A percentile compares a stretch with the other conserved stretches of the same genome.
Evolutionary conservation across 2,329 filamentous ascomycete genomes (phyloP).

Genomic region (Fusarium odoratissimum): DNA sequence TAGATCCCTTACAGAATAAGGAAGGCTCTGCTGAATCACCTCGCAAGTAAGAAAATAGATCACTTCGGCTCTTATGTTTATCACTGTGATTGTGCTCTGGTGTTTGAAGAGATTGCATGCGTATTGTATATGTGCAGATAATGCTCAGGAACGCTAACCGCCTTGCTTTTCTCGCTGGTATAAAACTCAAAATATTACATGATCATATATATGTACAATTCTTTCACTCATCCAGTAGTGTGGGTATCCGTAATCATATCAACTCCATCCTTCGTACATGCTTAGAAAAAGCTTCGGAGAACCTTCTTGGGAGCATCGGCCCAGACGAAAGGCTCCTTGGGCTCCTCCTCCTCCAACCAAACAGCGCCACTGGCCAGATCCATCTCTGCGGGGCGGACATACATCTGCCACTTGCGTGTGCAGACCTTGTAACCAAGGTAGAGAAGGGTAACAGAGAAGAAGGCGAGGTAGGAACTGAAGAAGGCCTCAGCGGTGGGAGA

Average conservation of each 20-base stretch:
- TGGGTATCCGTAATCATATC: slow-evolving; percentile 39
- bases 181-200: slow-evolving; percentile 32
- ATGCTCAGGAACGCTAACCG: slow-evolving; percentile 32
- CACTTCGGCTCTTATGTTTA: not conserved
- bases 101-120: slow-evolving; percentile 6
- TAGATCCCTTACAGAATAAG: not conserved
- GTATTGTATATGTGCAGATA: slow-evolving; percentile 33
- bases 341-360: slow-evolving; percentile 81
- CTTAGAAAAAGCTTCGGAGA: slow-evolving; percentile 39
- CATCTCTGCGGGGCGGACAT: slow-evolving; percentile 79
- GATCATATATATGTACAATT: slow-evolving; percentile 28
- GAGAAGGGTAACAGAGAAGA: slow-evolving; percentile 73
- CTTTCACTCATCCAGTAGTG: slow-evolving; percentile 22
- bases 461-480: slow-evolving; percentile 78
- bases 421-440: slow-evolving; percentile 82
- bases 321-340: slow-evolving; percentile 77
- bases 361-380: slow-evolving; percentile 86
- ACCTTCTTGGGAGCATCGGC: slow-evolving; percentile 54
- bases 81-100: not conserved
- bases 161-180: slow-evolving; percentile 31
- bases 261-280: slow-evolving; percentile 10
- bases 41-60: not conserved
- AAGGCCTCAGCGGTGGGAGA: slow-evolving; percentile 77
- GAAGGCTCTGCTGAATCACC: not conserved
- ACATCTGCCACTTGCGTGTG: slow-evolving; percentile 67